Percentiles rank a stretch among this genome's conserved stretches.
Conservation (phyloP, 2,329 filamentous ascomycete species). For the Sclerotinia spermophila region DNA sequence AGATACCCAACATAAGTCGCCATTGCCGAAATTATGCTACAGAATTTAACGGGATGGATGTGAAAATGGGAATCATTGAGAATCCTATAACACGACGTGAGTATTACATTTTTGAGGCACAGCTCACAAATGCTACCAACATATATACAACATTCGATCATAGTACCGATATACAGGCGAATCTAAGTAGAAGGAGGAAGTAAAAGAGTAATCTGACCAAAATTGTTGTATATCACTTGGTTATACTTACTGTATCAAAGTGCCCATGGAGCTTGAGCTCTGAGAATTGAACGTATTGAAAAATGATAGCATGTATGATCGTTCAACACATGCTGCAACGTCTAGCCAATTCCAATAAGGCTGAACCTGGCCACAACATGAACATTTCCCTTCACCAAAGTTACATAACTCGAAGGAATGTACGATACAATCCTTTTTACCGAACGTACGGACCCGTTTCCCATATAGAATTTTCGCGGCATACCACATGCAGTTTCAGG, state of each 20-base stretch:
- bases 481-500: background rate
- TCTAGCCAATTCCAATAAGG: background rate
- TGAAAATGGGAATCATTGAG: background rate
- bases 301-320: background rate
- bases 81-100: background rate
- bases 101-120: background rate
- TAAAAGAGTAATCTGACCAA: background rate
- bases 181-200: background rate
- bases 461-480: no score
- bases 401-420: slow-evolving; percentile 3
- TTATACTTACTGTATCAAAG: background rate
- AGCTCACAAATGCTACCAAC: background rate
- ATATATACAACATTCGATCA: background rate
- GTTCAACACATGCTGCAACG: no score
- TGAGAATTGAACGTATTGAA: background rate
- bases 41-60: background rate
- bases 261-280: background rate
- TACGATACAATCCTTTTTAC: background rate
- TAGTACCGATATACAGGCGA: background rate
- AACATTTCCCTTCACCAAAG: background rate
- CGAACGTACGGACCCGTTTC: background rate
- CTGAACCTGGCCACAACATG: background rate
- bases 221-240: fast-evolving
- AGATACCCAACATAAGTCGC: background rate
- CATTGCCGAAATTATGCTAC: background rate